phyloP scores from a whole-genome alignment of 2,329 filamentous ascomycete genomes.

The Cryphonectria parasitica region DNA sequence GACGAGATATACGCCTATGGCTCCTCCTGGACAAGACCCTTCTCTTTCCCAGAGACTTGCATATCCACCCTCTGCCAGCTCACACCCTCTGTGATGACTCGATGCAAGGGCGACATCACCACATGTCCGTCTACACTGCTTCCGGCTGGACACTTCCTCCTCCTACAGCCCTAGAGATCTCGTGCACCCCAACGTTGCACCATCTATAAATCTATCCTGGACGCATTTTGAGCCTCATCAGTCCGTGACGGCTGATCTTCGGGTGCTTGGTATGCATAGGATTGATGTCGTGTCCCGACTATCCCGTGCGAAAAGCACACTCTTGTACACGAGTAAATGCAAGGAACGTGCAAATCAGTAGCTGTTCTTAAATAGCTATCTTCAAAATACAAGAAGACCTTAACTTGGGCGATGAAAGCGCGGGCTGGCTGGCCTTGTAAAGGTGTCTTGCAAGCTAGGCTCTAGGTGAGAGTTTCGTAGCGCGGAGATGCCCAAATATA shows the following conservation, averaged over 20 bases:
- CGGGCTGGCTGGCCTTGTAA: neutral
- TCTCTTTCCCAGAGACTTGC: slow-evolving; percentile 24
- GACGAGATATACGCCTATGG: slow-evolving; percentile 15
- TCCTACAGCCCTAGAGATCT: neutral
- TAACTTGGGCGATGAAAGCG: neutral
- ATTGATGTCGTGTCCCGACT: neutral
- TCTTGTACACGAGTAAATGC: neutral
- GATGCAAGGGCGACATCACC: slow-evolving; percentile 12
- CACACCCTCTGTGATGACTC: slow-evolving; percentile 14
- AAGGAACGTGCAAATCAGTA: neutral
- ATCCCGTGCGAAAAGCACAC: neutral
- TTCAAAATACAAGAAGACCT: neutral
- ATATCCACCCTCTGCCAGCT: slow-evolving; percentile 24
- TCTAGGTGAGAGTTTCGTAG: neutral
- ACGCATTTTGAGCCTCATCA: slow-evolving; percentile 19
- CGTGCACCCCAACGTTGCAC: neutral
- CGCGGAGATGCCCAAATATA: neutral
- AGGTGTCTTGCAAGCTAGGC: neutral
- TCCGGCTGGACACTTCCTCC: too few relatives aligned
- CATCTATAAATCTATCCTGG: neutral
- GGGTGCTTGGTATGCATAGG: neutral
- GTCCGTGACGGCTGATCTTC: slow-evolving; percentile 8
- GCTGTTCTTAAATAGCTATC: neutral
- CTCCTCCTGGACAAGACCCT: slow-evolving; percentile 13
- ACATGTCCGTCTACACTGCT: neutral